phyloP scores from a whole-genome alignment of 805 yeast genomes.

The Debaryomyces tyrocola region DNA sequence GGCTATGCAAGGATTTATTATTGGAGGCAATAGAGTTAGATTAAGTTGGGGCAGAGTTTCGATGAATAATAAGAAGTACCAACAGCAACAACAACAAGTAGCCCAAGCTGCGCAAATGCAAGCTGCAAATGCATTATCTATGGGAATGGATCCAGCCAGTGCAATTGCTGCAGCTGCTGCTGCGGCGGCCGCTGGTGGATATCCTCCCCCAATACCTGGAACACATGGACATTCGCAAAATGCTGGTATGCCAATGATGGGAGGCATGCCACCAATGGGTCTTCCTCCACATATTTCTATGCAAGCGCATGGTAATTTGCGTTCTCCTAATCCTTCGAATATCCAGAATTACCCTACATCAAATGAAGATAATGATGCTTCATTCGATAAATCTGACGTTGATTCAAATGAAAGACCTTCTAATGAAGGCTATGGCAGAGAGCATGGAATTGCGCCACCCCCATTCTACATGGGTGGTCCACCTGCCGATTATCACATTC shows the following conservation, averaged over 20 bases:
- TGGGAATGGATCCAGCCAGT: conserved; percentile 40
- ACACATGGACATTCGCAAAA: conserved; percentile 10
- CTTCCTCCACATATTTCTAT: conserved; percentile 5
- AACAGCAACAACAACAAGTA: conserved; percentile 29
- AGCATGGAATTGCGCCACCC: background rate
- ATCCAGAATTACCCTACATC: background rate
- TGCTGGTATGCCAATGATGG: conserved; percentile 5
- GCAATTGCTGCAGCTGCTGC: conserved; percentile 30
- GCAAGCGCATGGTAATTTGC: background rate
- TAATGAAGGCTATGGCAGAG: background rate
- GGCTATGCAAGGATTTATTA: conserved; percentile 87
- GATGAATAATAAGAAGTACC: conserved; percentile 30
- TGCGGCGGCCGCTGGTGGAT: conserved; percentile 22
- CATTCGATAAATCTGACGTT: background rate
- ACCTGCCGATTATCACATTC: background rate
- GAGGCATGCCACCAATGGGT: conserved; percentile 12
- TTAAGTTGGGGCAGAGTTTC: conserved; percentile 81
- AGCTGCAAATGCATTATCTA: conserved; percentile 37
- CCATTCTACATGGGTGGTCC: conserved; percentile 7
- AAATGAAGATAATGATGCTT: background rate
- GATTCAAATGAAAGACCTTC: background rate
- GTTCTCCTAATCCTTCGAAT: background rate
- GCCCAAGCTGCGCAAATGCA: conserved; percentile 38
- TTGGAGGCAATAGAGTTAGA: conserved; percentile 79
- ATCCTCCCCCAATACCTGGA: conserved; percentile 13